phyloP scores from a whole-genome alignment of 495 filamentous ascomycete species.

The Hypoxylon subgilvum region DNA sequence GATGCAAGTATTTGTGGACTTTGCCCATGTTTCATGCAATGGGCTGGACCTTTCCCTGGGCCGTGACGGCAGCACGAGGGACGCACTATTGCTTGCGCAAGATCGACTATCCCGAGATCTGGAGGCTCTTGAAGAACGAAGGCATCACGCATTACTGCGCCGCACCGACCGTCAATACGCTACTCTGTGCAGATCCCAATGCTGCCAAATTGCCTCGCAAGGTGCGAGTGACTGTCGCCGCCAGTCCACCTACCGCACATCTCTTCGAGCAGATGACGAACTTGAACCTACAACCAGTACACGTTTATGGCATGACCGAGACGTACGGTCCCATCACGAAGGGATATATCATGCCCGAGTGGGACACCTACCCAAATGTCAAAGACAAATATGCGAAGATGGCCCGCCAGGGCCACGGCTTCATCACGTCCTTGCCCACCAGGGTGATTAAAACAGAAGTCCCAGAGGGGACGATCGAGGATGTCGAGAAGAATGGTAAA shows the following conservation, averaged over 20 bases:
- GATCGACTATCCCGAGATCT: constrained; percentile 92
- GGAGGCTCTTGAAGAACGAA: constrained; percentile 82
- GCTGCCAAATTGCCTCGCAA: constrained; percentile 70
- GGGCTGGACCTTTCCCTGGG: constrained; percentile 89
- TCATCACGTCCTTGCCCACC: constrained; percentile 79
- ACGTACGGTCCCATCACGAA: constrained; percentile 97
- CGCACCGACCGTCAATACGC: constrained; percentile 93
- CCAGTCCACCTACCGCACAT: constrained; percentile 83
- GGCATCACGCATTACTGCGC: constrained; percentile 93
- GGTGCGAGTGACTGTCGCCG: constrained; percentile 90
- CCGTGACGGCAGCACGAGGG: constrained; percentile 86
- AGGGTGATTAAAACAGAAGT: constrained; percentile 82
- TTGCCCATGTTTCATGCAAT: constrained; percentile 96
- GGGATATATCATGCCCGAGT: constrained; percentile 82
- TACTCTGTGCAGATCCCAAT: constrained; percentile 77
- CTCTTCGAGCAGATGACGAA: constrained; percentile 88
- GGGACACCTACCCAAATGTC: constrained; percentile 71
- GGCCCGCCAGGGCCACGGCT: constrained; percentile 91
- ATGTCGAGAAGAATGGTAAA: constrained; percentile 79
- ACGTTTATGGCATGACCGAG: constrained; percentile 94
- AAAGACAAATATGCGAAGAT: constrained; percentile 82
- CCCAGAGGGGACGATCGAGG: constrained; percentile 67
- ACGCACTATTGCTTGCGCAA: constrained; percentile 95
- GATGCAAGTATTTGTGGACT: constrained; percentile 88
- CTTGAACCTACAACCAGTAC: constrained; percentile 87